Evolutionary conservation across 768 basidiomycete genomes (phyloP).

Genomic region (Amanita inopinata): DNA sequence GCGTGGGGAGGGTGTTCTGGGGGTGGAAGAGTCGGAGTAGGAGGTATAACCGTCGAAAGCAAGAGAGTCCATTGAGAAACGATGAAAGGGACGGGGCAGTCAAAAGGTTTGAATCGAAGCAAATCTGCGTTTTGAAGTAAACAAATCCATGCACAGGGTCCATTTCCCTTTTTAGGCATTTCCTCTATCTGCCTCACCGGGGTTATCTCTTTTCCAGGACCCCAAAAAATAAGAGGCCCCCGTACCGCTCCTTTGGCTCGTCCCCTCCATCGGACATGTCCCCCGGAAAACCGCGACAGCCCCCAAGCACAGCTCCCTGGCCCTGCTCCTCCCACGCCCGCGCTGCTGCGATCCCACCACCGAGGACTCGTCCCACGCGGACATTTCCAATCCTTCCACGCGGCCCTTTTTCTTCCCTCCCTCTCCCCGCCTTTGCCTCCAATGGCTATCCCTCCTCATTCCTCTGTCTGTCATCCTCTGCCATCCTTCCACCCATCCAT

Average conservation of each 20-base stretch:
- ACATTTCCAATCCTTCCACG: not conserved
- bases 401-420: not conserved
- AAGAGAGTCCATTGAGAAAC: constrained; percentile 31
- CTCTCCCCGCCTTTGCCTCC: constrained; percentile 6
- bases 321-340: constrained; percentile 5
- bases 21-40: constrained; percentile 61
- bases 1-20: constrained; percentile 65
- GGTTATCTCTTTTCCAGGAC: constrained; percentile 16
- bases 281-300: constrained; percentile 10
- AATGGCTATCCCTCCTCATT: not conserved
- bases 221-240: constrained; percentile 16
- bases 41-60: constrained; percentile 53
- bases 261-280: constrained; percentile 13
- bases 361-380: not conserved
- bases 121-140: constrained; percentile 11
- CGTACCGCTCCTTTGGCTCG: constrained; percentile 22
- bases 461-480: not conserved
- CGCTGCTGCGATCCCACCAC: not conserved
- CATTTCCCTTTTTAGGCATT: constrained; percentile 1
- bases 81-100: constrained; percentile 8
- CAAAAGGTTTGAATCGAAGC: constrained; percentile 10
- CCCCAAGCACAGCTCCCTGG: constrained; percentile 9
- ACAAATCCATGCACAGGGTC: constrained; percentile 8
- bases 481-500: too few species aligned
- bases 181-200: constrained; percentile 11